Base-by-base conservation (phyloP, 2,329 filamentous ascomycete genomes). In the Cytospora piceicola region DNA sequence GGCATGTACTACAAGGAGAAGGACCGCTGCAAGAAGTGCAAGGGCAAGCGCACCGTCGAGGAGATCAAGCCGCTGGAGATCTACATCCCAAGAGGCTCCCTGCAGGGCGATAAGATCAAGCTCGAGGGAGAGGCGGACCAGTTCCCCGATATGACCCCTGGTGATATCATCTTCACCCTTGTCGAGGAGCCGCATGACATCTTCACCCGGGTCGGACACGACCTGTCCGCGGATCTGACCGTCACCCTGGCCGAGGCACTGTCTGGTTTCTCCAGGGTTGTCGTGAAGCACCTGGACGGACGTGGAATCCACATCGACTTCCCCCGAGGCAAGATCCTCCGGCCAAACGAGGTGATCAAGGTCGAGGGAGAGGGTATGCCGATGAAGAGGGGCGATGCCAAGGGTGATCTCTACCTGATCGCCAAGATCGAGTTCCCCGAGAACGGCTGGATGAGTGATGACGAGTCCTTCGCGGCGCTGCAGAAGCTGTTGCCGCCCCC, bases 21-120 rank as follows among this genome's bases (percentile, higher is more conserved):
- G 83, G 95, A 99, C 75, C 92, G 93, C 75, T 99, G 95, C 84
- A 97, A 96, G 84, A 97, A 95, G 83, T 99, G 95, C 87, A 98
- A 98, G 81, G 95, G 95, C 74, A 92, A 91, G 77, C 87, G 92
- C 69, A 93, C 92, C 17, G 88, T 88, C 54, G 90, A 93, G 73
- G 91, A 95, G 79, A 95, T 92, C 79, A 99, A 98, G 81, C 91
- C 94, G 4, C 83, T 99, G 67, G 95, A 99, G 80, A 90, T 99
- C 61, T 98, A 98, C 80, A 97, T 99, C 67, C 93, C 94, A 12
- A 88, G 91, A 61, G 94, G 94, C 56, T 90, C 91, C 49, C 87
- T 87, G 82, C 89, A 96, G 76, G 94, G 94, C 70, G 94, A 99
- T 74, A 88, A 88, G 70, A 97, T 99, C 72, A 87, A 94, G 12